Evolutionary conservation across 371 early-diverging fungal genomes (phyloP), one percentile per base, ranked within the genome.

Genomic region (Syncephalastrum sp.): DNA sequence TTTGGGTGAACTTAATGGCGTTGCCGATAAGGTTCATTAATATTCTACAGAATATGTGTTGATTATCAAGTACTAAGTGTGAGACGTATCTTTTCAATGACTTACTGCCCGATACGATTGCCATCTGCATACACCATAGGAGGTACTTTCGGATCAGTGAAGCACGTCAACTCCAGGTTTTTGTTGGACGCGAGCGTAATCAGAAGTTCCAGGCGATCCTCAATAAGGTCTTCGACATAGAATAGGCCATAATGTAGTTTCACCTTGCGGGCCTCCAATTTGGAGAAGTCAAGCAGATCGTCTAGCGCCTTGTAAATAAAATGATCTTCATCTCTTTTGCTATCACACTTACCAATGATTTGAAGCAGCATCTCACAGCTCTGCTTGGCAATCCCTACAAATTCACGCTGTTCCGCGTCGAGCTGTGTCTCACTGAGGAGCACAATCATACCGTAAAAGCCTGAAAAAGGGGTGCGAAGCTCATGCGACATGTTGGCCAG

Each of bases 251-350:
- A 59, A 41, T 83, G 78, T n/a, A 85, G 47, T 8, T 77, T 80
- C 41, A 85, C 82, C 49, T 85, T 85, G 46, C 77, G 82, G 0
- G 86, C 82, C 57, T 85, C 82, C 54, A 85, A 57, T 45, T 84
- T 86, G 41, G 82, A 81, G 50, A 85, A 85, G 57, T 86, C 82
- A 47, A 86, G 58, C 25, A 86, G 52, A 59, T 85, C 85, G 27
- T 85, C 75, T 67, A 54, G 5, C 5, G 19, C 2, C 38, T 10
- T 6, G 38, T 33, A 8, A 33, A 10, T 33, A 41, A 24, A 23
- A 21, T 16, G 8, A n/a, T 2, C 38, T 0, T 10, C 38, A 10
- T 12, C 0, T 21, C 38, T 1, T 10, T 10, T 33, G 16, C 5
- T 41, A 13, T 27, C 7, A 4, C 5, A 17, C 33, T 53, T 63